Base-by-base conservation (phyloP, 306 rosid genomes). In the Acacia acuminata region DNA sequence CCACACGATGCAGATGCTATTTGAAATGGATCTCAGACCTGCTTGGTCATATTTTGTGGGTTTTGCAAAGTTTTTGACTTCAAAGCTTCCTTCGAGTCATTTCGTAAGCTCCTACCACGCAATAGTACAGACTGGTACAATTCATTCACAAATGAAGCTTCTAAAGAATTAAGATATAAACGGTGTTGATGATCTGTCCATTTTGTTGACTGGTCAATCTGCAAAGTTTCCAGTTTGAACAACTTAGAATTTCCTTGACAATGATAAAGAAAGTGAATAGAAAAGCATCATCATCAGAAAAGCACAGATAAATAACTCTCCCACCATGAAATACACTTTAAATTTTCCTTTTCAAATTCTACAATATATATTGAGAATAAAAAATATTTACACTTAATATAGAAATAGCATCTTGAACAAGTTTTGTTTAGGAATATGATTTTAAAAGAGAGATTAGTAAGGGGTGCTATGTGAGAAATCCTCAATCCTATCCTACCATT, bases 171-270 rank as follows among this genome's bases (percentile, higher is more conserved):
- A 84, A 95, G 83, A 87, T 92, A 95, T 86, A 30, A 85, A 24
- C 85, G 84, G 70, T 95, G 99, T 85, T 84, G 84, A 85, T 95
- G 90, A 84, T 95, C 84, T 73, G 99, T 95, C 99, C 99, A 95
- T 79, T 84, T 79, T 60, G 89, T 87, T 13, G 83, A 60, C 71
- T 82, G 84, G 69, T 80, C 92, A 92, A 88, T 88, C 85, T 53
- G 84, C 38, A 79, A 81, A 71, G 79, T 32, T 22, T 34, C 48
- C 30, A 71, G 71, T 38, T 60, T 27, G 72, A 40, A 7, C 56
- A 82, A 78, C 20, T 82, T 43, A 81, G 58, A 53, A 86, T 27
- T 47, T 79, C 71, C 77, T 63, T 72, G 27, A 79, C 73, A 78
- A 81, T 68, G 40, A 25, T 84, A 77, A 69, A 71, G 73, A 53